Conservation (phyloP, 1,284 basidiomycete species). For the Cronartium quercuum region DNA sequence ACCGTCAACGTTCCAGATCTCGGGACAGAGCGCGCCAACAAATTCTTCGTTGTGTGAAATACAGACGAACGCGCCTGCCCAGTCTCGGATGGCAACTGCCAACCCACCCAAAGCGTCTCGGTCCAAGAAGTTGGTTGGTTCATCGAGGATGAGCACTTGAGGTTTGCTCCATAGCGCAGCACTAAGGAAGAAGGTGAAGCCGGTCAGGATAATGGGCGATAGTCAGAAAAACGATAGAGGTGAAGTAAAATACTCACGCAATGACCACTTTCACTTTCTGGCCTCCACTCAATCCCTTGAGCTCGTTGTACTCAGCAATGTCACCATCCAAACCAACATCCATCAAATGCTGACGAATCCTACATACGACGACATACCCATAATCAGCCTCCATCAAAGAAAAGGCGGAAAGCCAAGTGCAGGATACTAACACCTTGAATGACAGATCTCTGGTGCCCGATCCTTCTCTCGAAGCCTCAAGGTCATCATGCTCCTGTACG, state of each 20-base stretch:
- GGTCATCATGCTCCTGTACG: slow-evolving; percentile 91
- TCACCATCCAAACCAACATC: slow-evolving; percentile 92
- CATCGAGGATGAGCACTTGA: slow-evolving; percentile 56
- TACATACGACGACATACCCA: slow-evolving; percentile 39
- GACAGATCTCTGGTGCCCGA: slow-evolving; percentile 60
- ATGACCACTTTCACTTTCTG: slow-evolving; percentile 98
- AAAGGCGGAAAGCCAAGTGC: slow-evolving; percentile 55
- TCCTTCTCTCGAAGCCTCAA: slow-evolving; percentile 84
- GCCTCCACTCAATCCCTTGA: slow-evolving; percentile 61
- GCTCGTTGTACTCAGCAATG: slow-evolving; percentile 95
- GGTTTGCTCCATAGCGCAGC: slow-evolving; percentile 93
- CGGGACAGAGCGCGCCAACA: slow-evolving; percentile 49
- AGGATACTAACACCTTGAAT: slow-evolving; percentile 44
- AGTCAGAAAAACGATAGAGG: not conserved
- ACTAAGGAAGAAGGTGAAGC: not conserved
- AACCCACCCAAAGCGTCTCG: slow-evolving; percentile 72
- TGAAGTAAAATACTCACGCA: slow-evolving; percentile 52
- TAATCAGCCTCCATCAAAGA: slow-evolving; percentile 46
- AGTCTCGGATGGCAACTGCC: slow-evolving; percentile 91
- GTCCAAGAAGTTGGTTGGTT: slow-evolving; percentile 91
- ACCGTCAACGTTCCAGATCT: slow-evolving; percentile 60
- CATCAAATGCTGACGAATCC: slow-evolving; percentile 49
- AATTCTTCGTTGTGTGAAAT: slow-evolving; percentile 76
- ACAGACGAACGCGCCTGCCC: slow-evolving; percentile 93
- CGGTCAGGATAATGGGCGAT: not conserved